Percentiles rank a stretch among this genome's conserved stretches.
phyloP scores from a whole-genome alignment of 768 basidiomycete genomes.

The Phanerochaete sordida region DNA sequence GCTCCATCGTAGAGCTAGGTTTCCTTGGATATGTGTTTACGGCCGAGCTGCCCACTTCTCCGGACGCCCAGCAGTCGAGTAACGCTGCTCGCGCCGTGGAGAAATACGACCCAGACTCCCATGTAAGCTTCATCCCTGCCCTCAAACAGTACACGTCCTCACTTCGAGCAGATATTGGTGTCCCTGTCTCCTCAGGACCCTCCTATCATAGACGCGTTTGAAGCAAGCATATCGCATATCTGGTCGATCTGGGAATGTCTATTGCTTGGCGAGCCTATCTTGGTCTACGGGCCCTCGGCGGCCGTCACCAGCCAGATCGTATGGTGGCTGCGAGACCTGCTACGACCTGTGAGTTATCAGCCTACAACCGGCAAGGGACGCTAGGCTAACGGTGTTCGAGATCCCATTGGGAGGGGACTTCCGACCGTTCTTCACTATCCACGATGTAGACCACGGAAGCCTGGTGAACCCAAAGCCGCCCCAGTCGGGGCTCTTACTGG shows the following conservation, averaged over 20 bases:
- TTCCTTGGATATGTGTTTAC: constrained; percentile 77
- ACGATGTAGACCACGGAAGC: constrained; percentile 76
- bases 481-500: constrained; percentile 69
- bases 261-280: constrained; percentile 83
- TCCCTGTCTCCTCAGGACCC: constrained; percentile 56
- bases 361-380: background rate
- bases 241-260: constrained; percentile 96
- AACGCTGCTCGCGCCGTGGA: background rate
- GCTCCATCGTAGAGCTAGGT: constrained; percentile 70
- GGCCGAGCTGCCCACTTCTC: constrained; percentile 63
- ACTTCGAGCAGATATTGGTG: constrained; percentile 55
- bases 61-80: constrained; percentile 63
- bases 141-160: background rate
- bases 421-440: constrained; percentile 95
- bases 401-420: constrained; percentile 83
- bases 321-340: constrained; percentile 88
- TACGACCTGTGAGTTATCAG: constrained; percentile 63
- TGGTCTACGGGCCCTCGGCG: constrained; percentile 79
- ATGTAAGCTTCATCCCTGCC: constrained; percentile 3
- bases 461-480: constrained; percentile 84
- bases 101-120: constrained; percentile 6
- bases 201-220: constrained; percentile 57
- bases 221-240: constrained; percentile 59
- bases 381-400: constrained; percentile 32
- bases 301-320: constrained; percentile 82